Conservation (phyloP, 306 rosid genomes). For the Cyclanthera cordifolia region DNA sequence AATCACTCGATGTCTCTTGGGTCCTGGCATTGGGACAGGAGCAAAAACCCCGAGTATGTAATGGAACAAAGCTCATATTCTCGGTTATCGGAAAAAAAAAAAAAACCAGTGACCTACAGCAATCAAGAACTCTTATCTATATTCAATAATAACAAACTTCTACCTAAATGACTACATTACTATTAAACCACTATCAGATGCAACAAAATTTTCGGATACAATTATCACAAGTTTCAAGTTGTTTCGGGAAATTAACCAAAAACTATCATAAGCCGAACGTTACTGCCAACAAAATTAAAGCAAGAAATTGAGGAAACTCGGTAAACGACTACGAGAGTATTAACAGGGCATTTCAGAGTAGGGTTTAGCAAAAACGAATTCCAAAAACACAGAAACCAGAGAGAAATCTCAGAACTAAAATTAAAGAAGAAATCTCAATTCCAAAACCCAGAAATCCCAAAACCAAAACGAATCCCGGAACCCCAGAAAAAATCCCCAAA, state of each 20-base stretch:
- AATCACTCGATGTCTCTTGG: too few species aligned
- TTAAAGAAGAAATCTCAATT: not conserved
- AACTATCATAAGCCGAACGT: not conserved
- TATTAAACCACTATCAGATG: not conserved
- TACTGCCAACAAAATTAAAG: not conserved
- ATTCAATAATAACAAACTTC: not conserved
- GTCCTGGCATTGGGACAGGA: too few species aligned
- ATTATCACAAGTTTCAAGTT: not conserved
- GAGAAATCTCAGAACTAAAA: not conserved
- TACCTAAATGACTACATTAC: slow-evolving; percentile 3
- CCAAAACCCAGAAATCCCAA: not conserved
- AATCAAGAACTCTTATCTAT: not conserved
- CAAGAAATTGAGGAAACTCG: not conserved
- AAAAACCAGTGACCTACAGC: not conserved
- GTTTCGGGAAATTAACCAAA: not conserved
- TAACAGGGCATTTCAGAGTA: not conserved
- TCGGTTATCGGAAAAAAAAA: not conserved
- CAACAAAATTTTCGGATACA: not conserved
- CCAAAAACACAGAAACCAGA: too few species aligned
- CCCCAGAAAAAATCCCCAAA: slow-evolving; percentile 6
- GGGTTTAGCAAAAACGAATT: not conserved
- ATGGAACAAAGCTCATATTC: too few species aligned
- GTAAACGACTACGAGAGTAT: not conserved
- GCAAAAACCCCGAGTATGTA: too few species aligned
- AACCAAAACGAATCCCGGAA: not conserved